Base-by-base conservation (phyloP, 495 filamentous ascomycete genomes). In the Copromyces sp. region DNA sequence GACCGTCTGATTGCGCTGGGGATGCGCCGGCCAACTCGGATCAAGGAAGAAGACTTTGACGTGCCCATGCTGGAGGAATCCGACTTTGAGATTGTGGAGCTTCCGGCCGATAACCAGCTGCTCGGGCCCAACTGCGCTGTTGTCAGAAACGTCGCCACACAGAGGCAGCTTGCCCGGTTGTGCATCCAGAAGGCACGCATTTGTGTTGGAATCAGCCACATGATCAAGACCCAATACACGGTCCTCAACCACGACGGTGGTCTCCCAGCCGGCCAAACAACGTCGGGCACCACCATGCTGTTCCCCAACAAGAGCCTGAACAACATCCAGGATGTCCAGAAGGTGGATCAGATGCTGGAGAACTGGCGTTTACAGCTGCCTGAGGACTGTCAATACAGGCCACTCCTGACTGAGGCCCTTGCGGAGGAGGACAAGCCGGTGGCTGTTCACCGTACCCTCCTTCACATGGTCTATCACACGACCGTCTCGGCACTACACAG, bases 141-240 rank as follows among this genome's bases (percentile, higher is more conserved):
- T 32, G 79, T 91, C 39, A 85, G 87, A 45, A 89, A 93, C 76
- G 80, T 86, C 17, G 84, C 82, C 68, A 88, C 90, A 77, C 92
- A 95, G 80, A 86, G 86, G 68, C 84, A 93, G 78, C 84, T 96
- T 59, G 94, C 93, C 3, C 81, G 90, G 72, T 91, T 97, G 91
- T 97, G 93, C 81, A 93, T 97, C 75, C 90, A 93, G 72, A 97
- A 96, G 82, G 91, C 93, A 3, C 94, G 93, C 81, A 87, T 97
- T n/a, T 94, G 92, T 77, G 85, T 94, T 41, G 90, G 89, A 80
- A 91, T 97, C 81, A 92, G 90, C 80, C 90, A 92, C 77, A 93
- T 97, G 70, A 84, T 97, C 44, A 89, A 89, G 29, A 89, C 91
- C 17, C 94, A 97, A 77, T 97, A 97, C 79, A 95, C 92, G n/a